Evolutionary conservation across 805 yeast species (phyloP).

Genomic region (Sugiyamaella marilandica): DNA sequence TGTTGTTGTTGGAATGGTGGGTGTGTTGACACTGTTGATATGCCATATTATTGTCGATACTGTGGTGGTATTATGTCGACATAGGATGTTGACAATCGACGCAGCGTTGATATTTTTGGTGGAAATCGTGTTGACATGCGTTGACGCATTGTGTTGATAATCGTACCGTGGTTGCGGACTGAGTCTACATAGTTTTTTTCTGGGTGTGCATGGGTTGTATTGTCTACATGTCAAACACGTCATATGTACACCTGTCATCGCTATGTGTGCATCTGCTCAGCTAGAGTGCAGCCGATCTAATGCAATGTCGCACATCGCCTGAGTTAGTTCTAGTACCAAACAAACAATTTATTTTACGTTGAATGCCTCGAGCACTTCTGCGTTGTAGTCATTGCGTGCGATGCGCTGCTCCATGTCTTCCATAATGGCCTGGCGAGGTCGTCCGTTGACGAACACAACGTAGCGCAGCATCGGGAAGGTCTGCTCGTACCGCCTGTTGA

Average conservation of each 20-base stretch:
- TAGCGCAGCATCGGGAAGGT: slow-evolving; percentile 69
- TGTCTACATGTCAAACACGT: too few relatives aligned
- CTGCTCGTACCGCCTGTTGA: slow-evolving; percentile 61
- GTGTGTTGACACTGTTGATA: too few relatives aligned
- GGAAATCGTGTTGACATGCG: too few relatives aligned
- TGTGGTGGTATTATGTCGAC: too few relatives aligned
- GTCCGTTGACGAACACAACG: slow-evolving; percentile 86
- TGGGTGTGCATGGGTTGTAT: too few relatives aligned
- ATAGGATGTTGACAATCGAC: too few relatives aligned
- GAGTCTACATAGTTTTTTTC: too few relatives aligned
- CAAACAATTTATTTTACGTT: slow-evolving; percentile 30
- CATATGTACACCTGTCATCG: neutral
- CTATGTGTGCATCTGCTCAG: slow-evolving; percentile 10
- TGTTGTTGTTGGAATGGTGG: too few relatives aligned
- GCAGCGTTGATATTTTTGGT: too few relatives aligned
- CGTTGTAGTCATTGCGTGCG: slow-evolving; percentile 43
- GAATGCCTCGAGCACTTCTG: slow-evolving; percentile 64
- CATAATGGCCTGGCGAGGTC: slow-evolving; percentile 63
- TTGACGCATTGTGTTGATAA: too few relatives aligned
- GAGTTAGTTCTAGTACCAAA: neutral
- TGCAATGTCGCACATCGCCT: slow-evolving; percentile 91
- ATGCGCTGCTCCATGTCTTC: slow-evolving; percentile 57
- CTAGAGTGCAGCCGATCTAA: slow-evolving; percentile 51
- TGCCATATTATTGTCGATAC: too few relatives aligned
- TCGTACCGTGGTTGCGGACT: too few relatives aligned